Evolutionary conservation across 352 stramenopile genomes (phyloP).

Genomic region (Phytophthora brassicae): DNA sequence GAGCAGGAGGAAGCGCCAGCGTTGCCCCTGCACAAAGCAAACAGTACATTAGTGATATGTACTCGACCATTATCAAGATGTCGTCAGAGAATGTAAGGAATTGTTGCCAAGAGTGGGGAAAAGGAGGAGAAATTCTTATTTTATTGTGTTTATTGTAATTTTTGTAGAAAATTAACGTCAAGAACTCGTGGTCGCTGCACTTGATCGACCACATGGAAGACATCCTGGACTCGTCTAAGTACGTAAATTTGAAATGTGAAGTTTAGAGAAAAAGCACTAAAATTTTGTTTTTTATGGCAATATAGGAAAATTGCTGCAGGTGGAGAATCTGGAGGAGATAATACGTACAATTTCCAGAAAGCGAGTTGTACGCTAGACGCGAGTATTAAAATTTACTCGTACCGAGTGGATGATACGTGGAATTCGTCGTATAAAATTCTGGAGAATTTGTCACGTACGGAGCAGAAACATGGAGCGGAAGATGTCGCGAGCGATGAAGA

Average conservation of each 20-base stretch:
- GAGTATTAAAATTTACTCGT: slow-evolving; percentile 99
- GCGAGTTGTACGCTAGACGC: slow-evolving; percentile 98
- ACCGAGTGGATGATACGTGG: slow-evolving; percentile 98
- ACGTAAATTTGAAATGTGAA: slow-evolving; percentile 3
- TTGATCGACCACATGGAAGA: slow-evolving; percentile 98
- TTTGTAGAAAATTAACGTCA: slow-evolving; percentile 97
- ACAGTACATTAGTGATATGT: slow-evolving; percentile 91
- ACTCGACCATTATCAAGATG: slow-evolving; percentile 92
- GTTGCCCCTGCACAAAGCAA: slow-evolving; percentile 38
- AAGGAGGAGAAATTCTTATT: background rate
- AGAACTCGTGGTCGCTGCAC: slow-evolving; percentile 96
- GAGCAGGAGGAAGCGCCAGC: background rate
- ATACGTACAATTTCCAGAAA: slow-evolving; percentile 96
- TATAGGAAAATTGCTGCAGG: slow-evolving; percentile 29
- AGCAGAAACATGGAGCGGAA: slow-evolving; percentile 53
- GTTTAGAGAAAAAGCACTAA: background rate
- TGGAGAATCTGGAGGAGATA: slow-evolving; percentile 35
- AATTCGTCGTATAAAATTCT: slow-evolving; percentile 97
- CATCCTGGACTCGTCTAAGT: slow-evolving; percentile 81
- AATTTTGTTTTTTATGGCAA: background rate
- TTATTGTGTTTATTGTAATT: slow-evolving; percentile 1
- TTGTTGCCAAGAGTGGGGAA: too few species aligned
- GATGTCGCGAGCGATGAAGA: slow-evolving; percentile 35
- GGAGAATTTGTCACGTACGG: slow-evolving; percentile 94
- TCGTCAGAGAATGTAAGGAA: slow-evolving; percentile 89